Evolutionary conservation across 768 basidiomycete genomes (phyloP).

Genomic region (Boletus rufocinnamomeus): DNA sequence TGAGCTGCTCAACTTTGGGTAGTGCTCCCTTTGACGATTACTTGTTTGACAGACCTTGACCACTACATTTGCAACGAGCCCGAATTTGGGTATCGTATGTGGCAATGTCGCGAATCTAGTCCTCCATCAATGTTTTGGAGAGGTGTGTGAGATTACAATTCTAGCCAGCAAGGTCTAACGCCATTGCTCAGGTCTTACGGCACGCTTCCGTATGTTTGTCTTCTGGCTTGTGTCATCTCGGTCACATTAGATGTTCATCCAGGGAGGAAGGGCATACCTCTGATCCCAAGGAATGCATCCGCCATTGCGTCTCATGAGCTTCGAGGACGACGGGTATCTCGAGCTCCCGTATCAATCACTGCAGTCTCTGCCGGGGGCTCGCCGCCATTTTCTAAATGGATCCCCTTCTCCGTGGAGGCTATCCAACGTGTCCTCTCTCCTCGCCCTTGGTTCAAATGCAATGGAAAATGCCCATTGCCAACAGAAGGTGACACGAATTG

Average conservation of each 20-base stretch:
- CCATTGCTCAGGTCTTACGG: not conserved
- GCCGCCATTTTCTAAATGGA: conserved; percentile 13
- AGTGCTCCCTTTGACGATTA: not conserved
- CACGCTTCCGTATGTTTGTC: conserved; percentile 11
- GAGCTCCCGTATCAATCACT: conserved; percentile 11
- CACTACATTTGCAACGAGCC: conserved; percentile 31
- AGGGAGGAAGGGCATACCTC: conserved; percentile 4
- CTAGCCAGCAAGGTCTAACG: conserved; percentile 2
- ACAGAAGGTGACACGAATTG: conserved; percentile 1
- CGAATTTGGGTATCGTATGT: not conserved
- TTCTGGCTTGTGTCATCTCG: not conserved
- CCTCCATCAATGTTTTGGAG: not conserved
- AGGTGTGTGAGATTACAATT: conserved; percentile 14
- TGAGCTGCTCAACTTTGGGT: not conserved
- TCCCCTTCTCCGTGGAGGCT: conserved; percentile 7
- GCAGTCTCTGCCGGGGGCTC: conserved; percentile 23
- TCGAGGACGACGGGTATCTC: conserved; percentile 18
- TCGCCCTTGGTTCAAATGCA: conserved; percentile 13
- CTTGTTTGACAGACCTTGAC: conserved; percentile 26
- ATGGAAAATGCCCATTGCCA: conserved; percentile 19
- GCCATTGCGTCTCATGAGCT: not conserved
- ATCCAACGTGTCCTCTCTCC: conserved; percentile 27
- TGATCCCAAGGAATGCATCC: not conserved
- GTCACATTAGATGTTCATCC: not conserved
- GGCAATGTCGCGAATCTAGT: not conserved